phyloP scores from a whole-genome alignment of 1,284 basidiomycete species.

The Inonotus hispidus region DNA sequence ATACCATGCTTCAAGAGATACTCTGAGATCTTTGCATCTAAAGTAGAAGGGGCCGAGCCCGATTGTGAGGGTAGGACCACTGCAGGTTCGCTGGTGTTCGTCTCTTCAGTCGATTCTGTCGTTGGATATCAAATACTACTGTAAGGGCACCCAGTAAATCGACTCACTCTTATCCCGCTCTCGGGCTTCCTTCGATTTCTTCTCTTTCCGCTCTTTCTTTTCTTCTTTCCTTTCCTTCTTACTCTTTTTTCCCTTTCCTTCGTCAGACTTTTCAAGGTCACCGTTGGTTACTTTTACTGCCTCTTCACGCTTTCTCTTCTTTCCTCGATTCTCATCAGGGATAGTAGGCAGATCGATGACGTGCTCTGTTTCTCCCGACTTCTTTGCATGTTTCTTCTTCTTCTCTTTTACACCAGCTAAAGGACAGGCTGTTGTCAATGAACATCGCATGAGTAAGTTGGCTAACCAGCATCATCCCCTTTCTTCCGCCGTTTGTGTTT shows the following conservation, averaged over 20 bases:
- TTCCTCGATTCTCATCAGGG: conserved; percentile 21
- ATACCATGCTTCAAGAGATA: conserved; percentile 74
- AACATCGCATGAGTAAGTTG: conserved; percentile 1
- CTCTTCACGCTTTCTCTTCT: conserved; percentile 32
- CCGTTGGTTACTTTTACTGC: conserved; percentile 24
- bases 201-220: neutral
- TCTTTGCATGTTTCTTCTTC: conserved; percentile 24
- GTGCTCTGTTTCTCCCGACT: neutral
- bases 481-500: conserved; percentile 24
- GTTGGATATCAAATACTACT: neutral
- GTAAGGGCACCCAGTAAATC: neutral
- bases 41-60: conserved; percentile 20
- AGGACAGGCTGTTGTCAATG: neutral
- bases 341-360: neutral
- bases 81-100: too few relatives aligned
- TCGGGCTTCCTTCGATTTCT: conserved; percentile 22
- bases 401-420: conserved; percentile 23
- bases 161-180: conserved; percentile 14
- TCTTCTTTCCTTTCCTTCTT: neutral
- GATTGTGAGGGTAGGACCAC: conserved; percentile 9
- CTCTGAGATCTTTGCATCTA: conserved; percentile 44
- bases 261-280: too few relatives aligned
- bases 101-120: too few relatives aligned
- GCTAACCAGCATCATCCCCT: neutral
- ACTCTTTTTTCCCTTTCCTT: neutral